Conservation (phyloP, 768 basidiomycete genomes). For the Amanita jacksonii region DNA sequence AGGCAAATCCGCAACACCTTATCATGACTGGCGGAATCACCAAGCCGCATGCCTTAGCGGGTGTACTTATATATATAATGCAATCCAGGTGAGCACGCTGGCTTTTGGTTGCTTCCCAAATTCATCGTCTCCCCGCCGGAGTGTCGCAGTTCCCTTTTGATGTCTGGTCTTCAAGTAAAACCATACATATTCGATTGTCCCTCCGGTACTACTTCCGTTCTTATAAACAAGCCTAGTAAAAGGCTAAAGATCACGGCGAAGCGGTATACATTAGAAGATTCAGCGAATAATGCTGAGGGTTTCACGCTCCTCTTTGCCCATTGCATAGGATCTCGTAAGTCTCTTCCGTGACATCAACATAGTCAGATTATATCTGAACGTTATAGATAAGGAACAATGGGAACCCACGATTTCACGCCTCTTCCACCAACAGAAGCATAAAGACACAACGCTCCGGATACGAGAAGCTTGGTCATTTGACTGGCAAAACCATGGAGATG, state of each 20-base stretch:
- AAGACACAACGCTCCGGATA: slow-evolving; percentile 13
- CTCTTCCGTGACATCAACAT: background rate
- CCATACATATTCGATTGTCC: slow-evolving; percentile 5
- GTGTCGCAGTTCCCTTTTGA: background rate
- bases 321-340: slow-evolving; percentile 38
- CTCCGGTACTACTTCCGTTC: background rate
- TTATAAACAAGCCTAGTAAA: background rate
- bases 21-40: no score
- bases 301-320: slow-evolving; percentile 39
- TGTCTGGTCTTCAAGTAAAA: slow-evolving; percentile 4
- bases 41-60: slow-evolving; percentile 1
- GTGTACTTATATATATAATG: no score
- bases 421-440: slow-evolving; percentile 21
- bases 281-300: slow-evolving; percentile 21
- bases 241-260: slow-evolving; percentile 35
- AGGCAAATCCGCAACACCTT: slow-evolving; percentile 7
- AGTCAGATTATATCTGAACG: background rate
- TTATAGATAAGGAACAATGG: slow-evolving; percentile 47
- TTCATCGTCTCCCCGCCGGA: background rate
- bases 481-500: slow-evolving; percentile 41
- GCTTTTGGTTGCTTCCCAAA: background rate
- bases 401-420: slow-evolving; percentile 34
- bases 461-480: slow-evolving; percentile 43
- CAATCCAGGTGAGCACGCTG: no score
- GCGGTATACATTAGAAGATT: slow-evolving; percentile 25